Evolutionary conservation across 108 stramenopile species (phyloP).

Genomic region (Schizochytrium sp.): DNA sequence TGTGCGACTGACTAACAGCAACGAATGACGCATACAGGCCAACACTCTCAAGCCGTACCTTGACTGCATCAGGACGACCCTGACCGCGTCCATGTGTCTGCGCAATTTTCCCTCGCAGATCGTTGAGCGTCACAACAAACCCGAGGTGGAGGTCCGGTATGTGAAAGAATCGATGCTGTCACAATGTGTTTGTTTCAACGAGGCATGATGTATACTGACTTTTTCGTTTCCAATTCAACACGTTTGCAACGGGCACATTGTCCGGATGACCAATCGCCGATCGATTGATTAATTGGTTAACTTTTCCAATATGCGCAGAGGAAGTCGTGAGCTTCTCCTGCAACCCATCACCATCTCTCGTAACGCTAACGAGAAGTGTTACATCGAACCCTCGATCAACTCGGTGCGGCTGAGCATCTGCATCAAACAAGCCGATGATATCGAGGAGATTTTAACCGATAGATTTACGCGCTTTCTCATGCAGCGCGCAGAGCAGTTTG

Average conservation of each 20-base stretch:
- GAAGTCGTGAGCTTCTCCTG: conserved; percentile 34
- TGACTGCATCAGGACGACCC: conserved; percentile 11
- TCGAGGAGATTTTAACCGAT: conserved; percentile 54
- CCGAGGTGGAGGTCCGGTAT: conserved; percentile 51
- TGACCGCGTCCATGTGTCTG: conserved; percentile 40
- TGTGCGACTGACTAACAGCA: too few species aligned
- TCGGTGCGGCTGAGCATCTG: conserved; percentile 51
- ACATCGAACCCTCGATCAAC: conserved; percentile 58
- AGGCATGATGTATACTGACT: too few species aligned
- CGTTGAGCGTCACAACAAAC: conserved; percentile 66
- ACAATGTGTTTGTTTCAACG: too few species aligned
- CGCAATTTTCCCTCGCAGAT: conserved; percentile 57
- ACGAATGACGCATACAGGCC: not conserved
- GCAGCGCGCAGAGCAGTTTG: conserved; percentile 63
- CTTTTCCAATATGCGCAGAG: not conserved
- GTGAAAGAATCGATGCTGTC: not conserved
- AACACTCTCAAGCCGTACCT: conserved; percentile 26
- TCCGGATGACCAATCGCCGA: too few species aligned
- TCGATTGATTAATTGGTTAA: not conserved
- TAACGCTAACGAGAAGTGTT: conserved; percentile 45
- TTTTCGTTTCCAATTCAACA: too few species aligned
- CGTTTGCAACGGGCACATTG: too few species aligned
- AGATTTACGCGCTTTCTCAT: conserved; percentile 59
- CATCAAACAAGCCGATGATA: conserved; percentile 61
- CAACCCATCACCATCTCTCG: conserved; percentile 55